phyloP scores from a whole-genome alignment of 805 yeast genomes.

The Debaryomyces hansenii region DNA sequence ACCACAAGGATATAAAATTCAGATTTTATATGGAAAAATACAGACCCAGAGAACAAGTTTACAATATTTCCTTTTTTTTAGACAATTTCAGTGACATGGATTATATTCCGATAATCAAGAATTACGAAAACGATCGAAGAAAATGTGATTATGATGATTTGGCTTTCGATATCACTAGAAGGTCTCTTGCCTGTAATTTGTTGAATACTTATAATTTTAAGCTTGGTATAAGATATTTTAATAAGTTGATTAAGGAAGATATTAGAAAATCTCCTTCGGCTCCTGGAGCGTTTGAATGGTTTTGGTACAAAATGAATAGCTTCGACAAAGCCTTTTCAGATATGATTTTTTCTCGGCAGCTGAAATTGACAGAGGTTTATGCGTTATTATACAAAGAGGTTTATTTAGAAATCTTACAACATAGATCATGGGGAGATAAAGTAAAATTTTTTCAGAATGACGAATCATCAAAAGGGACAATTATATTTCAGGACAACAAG shows the following conservation, averaged over 20 bases:
- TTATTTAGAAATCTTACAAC: not conserved
- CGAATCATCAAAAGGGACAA: not conserved
- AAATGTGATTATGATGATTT: not conserved
- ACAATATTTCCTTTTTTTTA: conserved; percentile 9
- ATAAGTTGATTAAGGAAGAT: conserved; percentile 1
- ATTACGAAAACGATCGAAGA: not conserved
- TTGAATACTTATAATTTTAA: conserved; percentile 13
- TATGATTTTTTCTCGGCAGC: conserved; percentile 7
- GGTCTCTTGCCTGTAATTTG: conserved; percentile 12
- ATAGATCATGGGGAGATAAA: conserved; percentile 3
- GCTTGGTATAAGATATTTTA: conserved; percentile 12
- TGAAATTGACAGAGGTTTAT: conserved; percentile 5
- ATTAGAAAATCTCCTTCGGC: not conserved
- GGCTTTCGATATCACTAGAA: conserved; percentile 4
- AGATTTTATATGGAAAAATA: not conserved
- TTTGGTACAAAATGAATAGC: conserved; percentile 19
- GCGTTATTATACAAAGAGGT: conserved; percentile 7
- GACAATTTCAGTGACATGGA: conserved; percentile 12
- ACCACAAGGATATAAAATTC: conserved; percentile 2
- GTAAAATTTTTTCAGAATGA: conserved; percentile 2
- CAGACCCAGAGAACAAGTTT: not conserved
- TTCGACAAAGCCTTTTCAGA: conserved; percentile 15
- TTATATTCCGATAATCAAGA: conserved; percentile 14
- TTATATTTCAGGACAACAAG: conserved; percentile 3
- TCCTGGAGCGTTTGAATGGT: conserved; percentile 8